Evolutionary conservation across 2,329 filamentous ascomycete genomes (phyloP), one percentile per base, ranked within the genome.

Genomic region (Claviceps arundinis): DNA sequence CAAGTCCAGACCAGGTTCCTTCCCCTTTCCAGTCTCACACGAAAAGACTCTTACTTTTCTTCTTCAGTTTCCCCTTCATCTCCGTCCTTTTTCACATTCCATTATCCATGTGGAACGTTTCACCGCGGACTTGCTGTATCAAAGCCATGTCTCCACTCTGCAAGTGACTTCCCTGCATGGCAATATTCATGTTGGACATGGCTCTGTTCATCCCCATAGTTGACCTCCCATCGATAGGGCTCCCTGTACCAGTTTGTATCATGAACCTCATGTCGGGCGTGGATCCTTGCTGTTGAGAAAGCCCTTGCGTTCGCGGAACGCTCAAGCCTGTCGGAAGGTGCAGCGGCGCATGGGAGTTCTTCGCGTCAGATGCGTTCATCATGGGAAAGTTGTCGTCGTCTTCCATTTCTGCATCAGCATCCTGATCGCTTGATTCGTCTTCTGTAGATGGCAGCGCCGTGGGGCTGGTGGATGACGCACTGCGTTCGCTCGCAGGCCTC

Each of bases 331-430:
- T 60, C 37, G 71, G 69, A 44, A 68, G 64, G 51, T 70, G 70
- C 52, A 71, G 62, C 16, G 66, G 62, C 19, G 67, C 63, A 7
- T 66, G 63, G 5, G 64, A 52, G 5, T 65, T 57, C 53, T 73
- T 71, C 6, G 65, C 57, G 4, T 68, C 62, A 26, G 70, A 69
- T 3, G 69, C 62, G 49, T 67, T 69, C 61, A 78, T 73, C 50
- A 77, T 73, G 7, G 74, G 70, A 54, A 76, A 79, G 50, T 69
- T 72, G 46, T 78, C 76, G 50, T 77, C 76, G 40, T 81, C 78
- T 46, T 81, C 78, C 78, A 81, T 81, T 52, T 75, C 73, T 8
- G 68, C 68, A 51, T 71, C 69, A 4, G 65, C 69, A 56, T 71
- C 69, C 50, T 68, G 67, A 46, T 71, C 52, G 16, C 45, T 51